Base-by-base conservation (phyloP, 331 rosid species). In the Acacia concinna region DNA sequence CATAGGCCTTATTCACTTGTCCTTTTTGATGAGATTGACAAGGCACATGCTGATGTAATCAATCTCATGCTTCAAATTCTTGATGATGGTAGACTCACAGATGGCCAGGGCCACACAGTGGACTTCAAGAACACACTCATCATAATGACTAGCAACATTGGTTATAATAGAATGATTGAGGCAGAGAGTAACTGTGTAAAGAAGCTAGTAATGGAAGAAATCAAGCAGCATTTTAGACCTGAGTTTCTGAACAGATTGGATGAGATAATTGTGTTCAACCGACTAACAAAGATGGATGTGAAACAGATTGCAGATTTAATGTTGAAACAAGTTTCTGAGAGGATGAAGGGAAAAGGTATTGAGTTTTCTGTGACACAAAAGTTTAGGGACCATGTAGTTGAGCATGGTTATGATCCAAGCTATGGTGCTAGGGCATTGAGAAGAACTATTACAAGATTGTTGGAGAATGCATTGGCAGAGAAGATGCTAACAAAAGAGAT, bases 401-500 rank as follows among this genome's bases (percentile, higher is more conserved):
- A 90, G 4, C 85, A 78, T 79, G 92, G 92, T 3, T 88, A 88
- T 62, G 82, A 90, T 73, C 95, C 95, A 12, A 83, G 84, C 80
- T 90, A 83, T 38, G 92, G 92, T 15, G 95, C 95, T 0, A 86
- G 95, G 86, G 90, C 93, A 23, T 56, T 88, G 74, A 87, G 91
- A 78, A 88, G 97, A 80, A 91, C 91, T 12, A 90, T 92, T 49
- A 86, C 90, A 89, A 90, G 89, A 73, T 86, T 92, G 10, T 80
- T 92, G 82, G 97, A 92, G 83, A 95, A 92, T 77, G 83, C 88
- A 84, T 85, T 92, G 87, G 94, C 90, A 6, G 94, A 90, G 80
- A 92, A 90, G 87, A 90, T 90, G 79, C 88, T 92, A 14, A 86
- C 87, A 7, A 85, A 90, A 81, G 97, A 90, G 86, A 90, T 90